A percentile compares a stretch with the other conserved stretches of the same genome.
Conservation (phyloP, 2,329 filamentous ascomycete species). For the Septoria petroselini region DNA sequence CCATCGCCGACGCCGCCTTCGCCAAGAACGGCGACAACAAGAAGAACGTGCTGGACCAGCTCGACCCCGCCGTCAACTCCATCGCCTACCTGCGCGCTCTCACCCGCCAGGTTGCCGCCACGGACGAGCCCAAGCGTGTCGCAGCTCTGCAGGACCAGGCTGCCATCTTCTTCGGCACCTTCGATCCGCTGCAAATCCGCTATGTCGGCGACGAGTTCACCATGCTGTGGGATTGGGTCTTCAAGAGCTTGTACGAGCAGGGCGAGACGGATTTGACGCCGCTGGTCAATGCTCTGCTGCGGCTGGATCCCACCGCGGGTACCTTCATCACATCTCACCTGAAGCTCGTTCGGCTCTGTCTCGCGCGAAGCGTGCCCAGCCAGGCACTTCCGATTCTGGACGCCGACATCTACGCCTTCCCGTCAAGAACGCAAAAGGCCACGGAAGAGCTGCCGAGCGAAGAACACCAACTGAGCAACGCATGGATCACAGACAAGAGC, state of each 20-base stretch:
- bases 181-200: slow-evolving; percentile 55
- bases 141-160: slow-evolving; percentile 48
- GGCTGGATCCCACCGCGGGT: slow-evolving; percentile 63
- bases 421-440: slow-evolving; percentile 40
- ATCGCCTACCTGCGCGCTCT: slow-evolving; percentile 59
- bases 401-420: slow-evolving; percentile 64
- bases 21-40: slow-evolving; percentile 40
- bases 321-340: slow-evolving; percentile 66
- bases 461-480: slow-evolving; percentile 45
- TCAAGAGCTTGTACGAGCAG: slow-evolving; percentile 14
- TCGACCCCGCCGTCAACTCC: slow-evolving; percentile 58
- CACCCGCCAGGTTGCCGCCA: slow-evolving; percentile 36
- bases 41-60: slow-evolving; percentile 44
- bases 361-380: slow-evolving; percentile 53
- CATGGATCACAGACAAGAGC: slow-evolving; percentile 59
- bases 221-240: slow-evolving; percentile 43
- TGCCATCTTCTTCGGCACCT: slow-evolving; percentile 48
- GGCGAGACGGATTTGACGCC: slow-evolving; percentile 21
- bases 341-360: slow-evolving; percentile 56
- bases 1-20: slow-evolving; percentile 36
- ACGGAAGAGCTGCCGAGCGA: slow-evolving; percentile 44
- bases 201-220: slow-evolving; percentile 52
- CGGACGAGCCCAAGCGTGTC: slow-evolving; percentile 35
- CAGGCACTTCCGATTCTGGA: slow-evolving; percentile 61
- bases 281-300: slow-evolving; percentile 55